Evolutionary conservation across 1,284 basidiomycete genomes (phyloP).

Genomic region (Cryptococcus sp.): DNA sequence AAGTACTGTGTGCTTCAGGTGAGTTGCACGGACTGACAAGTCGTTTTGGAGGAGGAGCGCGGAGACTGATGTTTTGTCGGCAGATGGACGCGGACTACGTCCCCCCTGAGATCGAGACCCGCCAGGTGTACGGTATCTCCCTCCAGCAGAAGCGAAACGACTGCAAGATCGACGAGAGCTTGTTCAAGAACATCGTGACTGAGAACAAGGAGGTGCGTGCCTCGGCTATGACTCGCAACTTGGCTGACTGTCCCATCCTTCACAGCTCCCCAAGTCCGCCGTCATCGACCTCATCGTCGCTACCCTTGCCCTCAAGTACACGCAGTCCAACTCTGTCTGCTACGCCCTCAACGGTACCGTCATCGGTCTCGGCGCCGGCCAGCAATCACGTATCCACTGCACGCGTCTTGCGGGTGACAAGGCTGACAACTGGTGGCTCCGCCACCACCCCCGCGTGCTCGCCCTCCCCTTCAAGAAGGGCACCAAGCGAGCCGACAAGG

Average conservation of each 20-base stretch:
- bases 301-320: slow-evolving; percentile 96
- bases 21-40: slow-evolving; percentile 7
- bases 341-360: slow-evolving; percentile 92
- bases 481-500: slow-evolving; percentile 95
- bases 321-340: slow-evolving; percentile 97
- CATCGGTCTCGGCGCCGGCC: slow-evolving; percentile 94
- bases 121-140: slow-evolving; percentile 91
- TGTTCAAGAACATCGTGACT: slow-evolving; percentile 87
- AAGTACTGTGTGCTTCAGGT: slow-evolving; percentile 98
- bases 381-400: slow-evolving; percentile 99
- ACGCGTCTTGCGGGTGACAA: slow-evolving; percentile 95
- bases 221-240: neutral
- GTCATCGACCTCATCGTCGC: slow-evolving; percentile 87
- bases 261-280: slow-evolving; percentile 67
- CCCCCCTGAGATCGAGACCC: slow-evolving; percentile 77
- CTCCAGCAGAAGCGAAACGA: slow-evolving; percentile 92
- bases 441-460: slow-evolving; percentile 87
- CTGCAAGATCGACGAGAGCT: slow-evolving; percentile 72
- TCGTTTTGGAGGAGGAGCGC: neutral
- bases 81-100: slow-evolving; percentile 81
- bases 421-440: slow-evolving; percentile 99
- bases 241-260: neutral
- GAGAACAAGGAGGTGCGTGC: slow-evolving; percentile 71
- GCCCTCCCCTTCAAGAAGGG: slow-evolving; percentile 94
- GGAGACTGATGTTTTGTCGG: neutral